Percentiles rank a stretch among this genome's conserved stretches.
phyloP scores from a whole-genome alignment of 495 filamentous ascomycete genomes.

The Penicillium canescens region DNA sequence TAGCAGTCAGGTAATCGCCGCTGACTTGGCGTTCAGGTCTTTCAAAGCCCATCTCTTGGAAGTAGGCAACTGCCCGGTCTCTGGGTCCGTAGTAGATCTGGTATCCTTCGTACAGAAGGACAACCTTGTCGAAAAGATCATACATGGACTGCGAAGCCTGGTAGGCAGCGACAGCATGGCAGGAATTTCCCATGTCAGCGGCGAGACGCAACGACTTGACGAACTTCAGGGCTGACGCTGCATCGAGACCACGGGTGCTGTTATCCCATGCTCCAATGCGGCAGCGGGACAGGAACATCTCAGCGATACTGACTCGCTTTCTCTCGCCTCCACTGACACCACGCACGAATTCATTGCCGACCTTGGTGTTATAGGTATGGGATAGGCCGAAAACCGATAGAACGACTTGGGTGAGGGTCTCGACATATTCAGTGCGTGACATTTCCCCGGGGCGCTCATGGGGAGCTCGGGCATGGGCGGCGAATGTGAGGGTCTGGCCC shows the following conservation, averaged over 20 bases:
- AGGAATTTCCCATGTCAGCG: constrained; percentile 70
- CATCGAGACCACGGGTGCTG: constrained; percentile 80
- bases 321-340: constrained; percentile 84
- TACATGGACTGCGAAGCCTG: constrained; percentile 86
- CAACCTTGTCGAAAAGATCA: constrained; percentile 58
- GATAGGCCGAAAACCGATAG: constrained; percentile 60
- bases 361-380: constrained; percentile 50
- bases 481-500: constrained; percentile 63
- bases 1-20: constrained; percentile 69
- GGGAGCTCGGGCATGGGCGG: constrained; percentile 51
- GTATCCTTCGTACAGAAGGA: constrained; percentile 60
- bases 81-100: constrained; percentile 65
- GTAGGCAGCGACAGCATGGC: constrained; percentile 79
- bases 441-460: constrained; percentile 40
- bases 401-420: constrained; percentile 53
- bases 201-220: constrained; percentile 68
- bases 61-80: constrained; percentile 57
- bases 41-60: constrained; percentile 57
- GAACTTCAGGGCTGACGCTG: constrained; percentile 72
- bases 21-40: constrained; percentile 59
- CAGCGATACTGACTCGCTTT: constrained; percentile 59
- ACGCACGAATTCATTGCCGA: constrained; percentile 49
- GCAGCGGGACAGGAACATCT: constrained; percentile 61
- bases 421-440: constrained; percentile 39
- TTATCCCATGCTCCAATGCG: constrained; percentile 82